Conservation (phyloP, 495 filamentous ascomycete genomes). For the Hyaloscypha bicolor region DNA sequence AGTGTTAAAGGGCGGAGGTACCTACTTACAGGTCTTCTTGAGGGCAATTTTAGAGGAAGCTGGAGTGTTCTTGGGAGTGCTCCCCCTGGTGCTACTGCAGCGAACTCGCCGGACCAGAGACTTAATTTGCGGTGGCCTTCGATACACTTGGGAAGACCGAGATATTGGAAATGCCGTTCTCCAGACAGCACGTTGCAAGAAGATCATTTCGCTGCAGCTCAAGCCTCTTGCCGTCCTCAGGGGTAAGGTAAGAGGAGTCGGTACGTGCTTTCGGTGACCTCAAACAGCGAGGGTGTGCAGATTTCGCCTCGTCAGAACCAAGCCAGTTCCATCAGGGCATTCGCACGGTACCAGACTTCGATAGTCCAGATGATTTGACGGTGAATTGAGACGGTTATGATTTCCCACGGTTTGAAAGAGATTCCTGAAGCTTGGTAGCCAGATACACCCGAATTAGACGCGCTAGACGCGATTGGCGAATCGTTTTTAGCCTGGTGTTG, state of each 20-base stretch:
- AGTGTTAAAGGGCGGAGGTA: background rate
- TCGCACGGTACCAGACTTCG: background rate
- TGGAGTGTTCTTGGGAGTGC: background rate
- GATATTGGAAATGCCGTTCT: background rate
- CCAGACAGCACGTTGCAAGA: background rate
- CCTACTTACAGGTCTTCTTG: slow-evolving; percentile 15
- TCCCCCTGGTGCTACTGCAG: background rate
- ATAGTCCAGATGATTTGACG: background rate
- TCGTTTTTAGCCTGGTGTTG: background rate
- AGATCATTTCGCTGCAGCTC: background rate
- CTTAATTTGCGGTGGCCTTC: background rate
- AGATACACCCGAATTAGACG: background rate
- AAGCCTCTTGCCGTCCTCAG: background rate
- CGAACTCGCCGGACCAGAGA: background rate
- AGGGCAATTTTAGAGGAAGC: background rate
- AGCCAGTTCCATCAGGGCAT: background rate
- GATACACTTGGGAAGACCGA: background rate
- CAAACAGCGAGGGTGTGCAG: background rate
- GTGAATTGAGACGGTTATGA: background rate
- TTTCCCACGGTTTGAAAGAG: background rate
- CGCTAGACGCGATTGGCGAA: slow-evolving; percentile 13
- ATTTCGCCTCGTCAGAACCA: background rate
- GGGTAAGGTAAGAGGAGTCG: background rate
- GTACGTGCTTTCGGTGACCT: background rate
- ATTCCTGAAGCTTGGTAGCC: background rate